Evolutionary conservation across 768 basidiomycete species (phyloP).

Genomic region (Lyophyllum decastes): DNA sequence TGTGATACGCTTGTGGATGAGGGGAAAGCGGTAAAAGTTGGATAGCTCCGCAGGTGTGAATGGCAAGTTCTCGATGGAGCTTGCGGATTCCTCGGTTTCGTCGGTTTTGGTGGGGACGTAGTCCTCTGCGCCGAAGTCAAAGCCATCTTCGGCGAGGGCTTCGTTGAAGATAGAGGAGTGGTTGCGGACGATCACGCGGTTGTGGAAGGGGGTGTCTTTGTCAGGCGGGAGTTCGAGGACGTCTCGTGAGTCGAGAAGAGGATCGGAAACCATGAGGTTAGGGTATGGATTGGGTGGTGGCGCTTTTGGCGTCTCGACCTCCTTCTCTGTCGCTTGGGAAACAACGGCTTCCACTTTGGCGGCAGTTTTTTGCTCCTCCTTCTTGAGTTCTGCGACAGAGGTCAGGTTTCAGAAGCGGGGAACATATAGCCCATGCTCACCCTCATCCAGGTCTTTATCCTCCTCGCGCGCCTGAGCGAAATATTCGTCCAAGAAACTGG

Average conservation of each 20-base stretch:
- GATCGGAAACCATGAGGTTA: conserved; percentile 63
- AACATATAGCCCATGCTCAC: neutral
- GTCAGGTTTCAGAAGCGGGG: neutral
- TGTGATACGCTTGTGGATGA: conserved; percentile 61
- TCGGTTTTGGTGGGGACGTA: conserved; percentile 26
- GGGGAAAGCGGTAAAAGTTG: conserved; percentile 40
- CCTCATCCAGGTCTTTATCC: neutral
- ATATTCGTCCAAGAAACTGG: neutral
- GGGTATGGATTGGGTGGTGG: conserved; percentile 36
- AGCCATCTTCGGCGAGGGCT: conserved; percentile 33
- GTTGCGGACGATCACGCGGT: conserved; percentile 68
- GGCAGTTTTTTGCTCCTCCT: neutral
- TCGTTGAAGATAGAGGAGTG: conserved; percentile 66
- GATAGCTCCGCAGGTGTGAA: conserved; percentile 17
- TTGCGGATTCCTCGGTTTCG: conserved; percentile 30
- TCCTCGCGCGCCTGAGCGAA: neutral
- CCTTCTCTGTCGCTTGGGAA: conserved; percentile 5
- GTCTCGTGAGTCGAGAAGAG: conserved; percentile 63
- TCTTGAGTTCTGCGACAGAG: conserved; percentile 2
- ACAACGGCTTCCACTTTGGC: neutral
- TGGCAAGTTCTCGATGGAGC: conserved; percentile 27
- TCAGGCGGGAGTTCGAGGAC: conserved; percentile 54
- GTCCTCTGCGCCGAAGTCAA: conserved; percentile 31
- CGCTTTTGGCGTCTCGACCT: neutral
- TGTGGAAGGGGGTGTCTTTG: conserved; percentile 52